Percentiles rank a stretch among this genome's conserved stretches.
Conservation (phyloP, 352 stramenopile genomes). For the Phytophthora fragariaefolia region DNA sequence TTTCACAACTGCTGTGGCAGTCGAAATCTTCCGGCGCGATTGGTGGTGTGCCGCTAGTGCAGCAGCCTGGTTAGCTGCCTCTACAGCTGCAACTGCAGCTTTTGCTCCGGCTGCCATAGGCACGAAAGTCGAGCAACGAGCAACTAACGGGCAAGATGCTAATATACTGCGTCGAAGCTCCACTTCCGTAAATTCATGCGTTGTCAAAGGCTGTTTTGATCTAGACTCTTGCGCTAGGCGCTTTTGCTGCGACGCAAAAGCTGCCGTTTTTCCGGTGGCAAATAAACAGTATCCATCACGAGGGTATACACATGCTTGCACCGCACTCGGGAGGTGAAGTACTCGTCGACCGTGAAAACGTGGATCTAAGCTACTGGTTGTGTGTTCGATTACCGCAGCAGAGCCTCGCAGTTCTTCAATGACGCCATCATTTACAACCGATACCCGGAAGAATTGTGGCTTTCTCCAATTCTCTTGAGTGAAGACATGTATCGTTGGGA, state of each 20-base stretch:
- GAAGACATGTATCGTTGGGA: conserved; percentile 58
- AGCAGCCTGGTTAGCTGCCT: conserved; percentile 37
- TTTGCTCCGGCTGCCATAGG: conserved; percentile 27
- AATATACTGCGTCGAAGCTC: conserved; percentile 28
- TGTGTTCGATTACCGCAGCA: conserved; percentile 51
- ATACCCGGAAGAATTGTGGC: conserved; percentile 60
- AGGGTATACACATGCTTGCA: conserved; percentile 53
- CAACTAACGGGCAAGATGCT: conserved; percentile 32
- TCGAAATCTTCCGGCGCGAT: conserved; percentile 34
- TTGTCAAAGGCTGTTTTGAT: conserved; percentile 18
- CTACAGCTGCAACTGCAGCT: conserved; percentile 38
- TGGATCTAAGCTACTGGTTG: conserved; percentile 49
- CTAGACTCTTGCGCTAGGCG: conserved; percentile 5
- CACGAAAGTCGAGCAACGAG: conserved; percentile 38
- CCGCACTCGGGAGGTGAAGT: conserved; percentile 41
- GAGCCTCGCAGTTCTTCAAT: conserved; percentile 37
- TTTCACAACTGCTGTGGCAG: conserved; percentile 8
- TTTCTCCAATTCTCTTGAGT: conserved; percentile 50
- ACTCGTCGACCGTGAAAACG: conserved; percentile 55
- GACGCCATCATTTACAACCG: conserved; percentile 35
- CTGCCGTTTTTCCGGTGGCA: conserved; percentile 38
- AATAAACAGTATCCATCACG: conserved; percentile 56
- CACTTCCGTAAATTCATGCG: conserved; percentile 52
- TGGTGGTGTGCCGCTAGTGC: conserved; percentile 26
- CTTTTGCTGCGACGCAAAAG: conserved; percentile 5